Evolutionary conservation across 805 yeast genomes (phyloP).

Genomic region (Starmerella geochares): DNA sequence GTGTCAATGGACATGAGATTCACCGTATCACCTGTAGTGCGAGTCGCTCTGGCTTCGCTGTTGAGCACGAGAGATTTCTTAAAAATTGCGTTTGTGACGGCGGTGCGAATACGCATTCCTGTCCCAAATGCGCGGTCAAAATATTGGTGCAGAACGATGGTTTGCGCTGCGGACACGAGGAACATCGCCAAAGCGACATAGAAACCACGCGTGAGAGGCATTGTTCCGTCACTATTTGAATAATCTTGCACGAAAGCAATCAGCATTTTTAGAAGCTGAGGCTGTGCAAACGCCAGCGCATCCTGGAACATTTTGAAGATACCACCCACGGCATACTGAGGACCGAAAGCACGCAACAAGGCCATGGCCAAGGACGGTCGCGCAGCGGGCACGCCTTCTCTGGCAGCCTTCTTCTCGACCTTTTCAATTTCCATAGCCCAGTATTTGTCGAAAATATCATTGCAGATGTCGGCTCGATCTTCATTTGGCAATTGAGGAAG

Average conservation of each 20-base stretch:
- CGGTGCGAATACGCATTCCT: slow-evolving; percentile 49
- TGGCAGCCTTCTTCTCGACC: no score
- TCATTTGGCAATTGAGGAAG: slow-evolving; percentile 68
- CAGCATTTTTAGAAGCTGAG: slow-evolving; percentile 61
- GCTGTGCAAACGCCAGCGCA: slow-evolving; percentile 73
- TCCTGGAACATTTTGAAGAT: slow-evolving; percentile 66
- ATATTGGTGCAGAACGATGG: slow-evolving; percentile 59
- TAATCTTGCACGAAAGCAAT: slow-evolving; percentile 52
- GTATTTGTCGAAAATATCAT: slow-evolving; percentile 40
- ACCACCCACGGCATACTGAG: slow-evolving; percentile 59
- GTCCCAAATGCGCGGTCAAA: slow-evolving; percentile 42
- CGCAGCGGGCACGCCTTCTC: not conserved
- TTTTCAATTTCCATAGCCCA: slow-evolving; percentile 51
- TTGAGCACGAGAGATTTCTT: slow-evolving; percentile 62
- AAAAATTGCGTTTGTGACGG: slow-evolving; percentile 58
- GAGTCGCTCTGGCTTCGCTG: slow-evolving; percentile 48
- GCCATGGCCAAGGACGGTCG: slow-evolving; percentile 50
- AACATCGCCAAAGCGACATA: slow-evolving; percentile 58
- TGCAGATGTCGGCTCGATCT: slow-evolving; percentile 48
- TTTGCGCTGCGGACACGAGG: slow-evolving; percentile 46
- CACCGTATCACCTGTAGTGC: slow-evolving; percentile 86
- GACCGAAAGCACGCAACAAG: slow-evolving; percentile 61
- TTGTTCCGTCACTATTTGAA: slow-evolving; percentile 24
- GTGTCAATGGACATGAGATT: slow-evolving; percentile 91
- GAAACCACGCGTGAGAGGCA: slow-evolving; percentile 47